Conservation (phyloP, 495 filamentous ascomycete genomes). For the Sporormia fimetaria region DNA sequence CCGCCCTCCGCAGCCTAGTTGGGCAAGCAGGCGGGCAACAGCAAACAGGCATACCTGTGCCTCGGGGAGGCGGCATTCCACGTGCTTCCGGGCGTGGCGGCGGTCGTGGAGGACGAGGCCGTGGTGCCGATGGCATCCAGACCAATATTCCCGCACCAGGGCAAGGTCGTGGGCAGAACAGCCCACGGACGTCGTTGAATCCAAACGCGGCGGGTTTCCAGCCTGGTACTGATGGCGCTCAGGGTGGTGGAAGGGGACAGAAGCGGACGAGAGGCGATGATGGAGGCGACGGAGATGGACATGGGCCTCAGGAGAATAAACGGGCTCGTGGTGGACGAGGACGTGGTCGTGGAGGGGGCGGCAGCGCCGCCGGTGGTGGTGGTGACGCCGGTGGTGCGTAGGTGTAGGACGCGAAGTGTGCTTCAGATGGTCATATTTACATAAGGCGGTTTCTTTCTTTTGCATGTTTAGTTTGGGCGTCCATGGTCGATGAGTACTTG, state of each 20-base stretch:
- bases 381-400: no score
- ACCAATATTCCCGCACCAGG: conserved; percentile 6
- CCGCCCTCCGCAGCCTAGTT: conserved; percentile 23
- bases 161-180: background rate
- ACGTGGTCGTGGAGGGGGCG: no score
- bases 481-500: no score
- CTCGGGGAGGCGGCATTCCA: conserved; percentile 21
- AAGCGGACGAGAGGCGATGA: conserved; percentile 7
- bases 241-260: conserved; percentile 11
- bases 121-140: conserved; percentile 1
- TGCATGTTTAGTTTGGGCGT: no score
- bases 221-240: no score
- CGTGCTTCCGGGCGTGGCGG: conserved; percentile 11
- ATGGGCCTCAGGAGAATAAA: conserved; percentile 10
- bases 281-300: conserved; percentile 8
- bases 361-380: no score
- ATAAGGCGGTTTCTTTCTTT: no score
- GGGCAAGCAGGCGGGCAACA: conserved; percentile 11
- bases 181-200: conserved; percentile 12
- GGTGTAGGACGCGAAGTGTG: no score
- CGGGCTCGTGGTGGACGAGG: conserved; percentile 9
- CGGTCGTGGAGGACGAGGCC: conserved; percentile 6
- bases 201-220: conserved; percentile 8
- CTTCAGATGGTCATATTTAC: no score
- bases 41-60: conserved; percentile 13